A percentile compares a stretch with the other conserved stretches of the same genome.
Conservation (phyloP, 2,329 filamentous ascomycete genomes). For the Fusarium tupiense region DNA sequence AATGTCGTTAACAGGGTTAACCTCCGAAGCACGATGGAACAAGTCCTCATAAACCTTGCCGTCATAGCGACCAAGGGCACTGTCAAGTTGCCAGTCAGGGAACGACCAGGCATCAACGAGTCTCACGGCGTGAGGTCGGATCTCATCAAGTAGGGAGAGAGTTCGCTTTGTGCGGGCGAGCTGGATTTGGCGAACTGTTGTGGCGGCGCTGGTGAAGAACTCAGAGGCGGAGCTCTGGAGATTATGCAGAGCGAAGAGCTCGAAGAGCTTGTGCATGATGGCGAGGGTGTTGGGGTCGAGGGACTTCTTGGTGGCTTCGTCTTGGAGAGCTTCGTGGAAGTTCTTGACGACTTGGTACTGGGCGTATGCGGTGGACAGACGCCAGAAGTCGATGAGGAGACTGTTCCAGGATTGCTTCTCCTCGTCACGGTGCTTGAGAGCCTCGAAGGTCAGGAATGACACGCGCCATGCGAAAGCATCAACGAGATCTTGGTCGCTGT, state of each 20-base stretch:
- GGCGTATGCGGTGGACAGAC: constrained; percentile 77
- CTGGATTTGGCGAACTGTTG: constrained; percentile 77
- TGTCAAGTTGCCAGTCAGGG: constrained; percentile 81
- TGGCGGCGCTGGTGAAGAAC: constrained; percentile 76
- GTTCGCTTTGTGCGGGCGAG: constrained; percentile 73
- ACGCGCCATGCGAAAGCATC: constrained; percentile 80
- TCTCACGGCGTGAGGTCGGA: constrained; percentile 76
- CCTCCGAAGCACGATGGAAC: constrained; percentile 75
- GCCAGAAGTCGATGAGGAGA: constrained; percentile 81
- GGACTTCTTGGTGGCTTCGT: constrained; percentile 59
- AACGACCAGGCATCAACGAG: constrained; percentile 81
- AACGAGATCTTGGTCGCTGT: constrained; percentile 74
- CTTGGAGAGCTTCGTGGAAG: constrained; percentile 62
- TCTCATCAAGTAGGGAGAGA: constrained; percentile 75
- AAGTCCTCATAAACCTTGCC: constrained; percentile 83
- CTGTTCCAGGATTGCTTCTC: constrained; percentile 83
- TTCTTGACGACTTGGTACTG: constrained; percentile 83
- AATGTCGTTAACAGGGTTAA: constrained; percentile 78
- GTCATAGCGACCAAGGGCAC: constrained; percentile 73
- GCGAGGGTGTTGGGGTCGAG: constrained; percentile 66
- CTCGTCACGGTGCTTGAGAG: constrained; percentile 76
- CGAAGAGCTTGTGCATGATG: constrained; percentile 77
- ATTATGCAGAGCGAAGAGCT: constrained; percentile 76
- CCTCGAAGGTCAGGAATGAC: constrained; percentile 79
- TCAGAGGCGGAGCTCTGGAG: constrained; percentile 75